Base-by-base conservation (phyloP, 2,329 filamentous ascomycete genomes). In the Knoxdaviesia capensis region DNA sequence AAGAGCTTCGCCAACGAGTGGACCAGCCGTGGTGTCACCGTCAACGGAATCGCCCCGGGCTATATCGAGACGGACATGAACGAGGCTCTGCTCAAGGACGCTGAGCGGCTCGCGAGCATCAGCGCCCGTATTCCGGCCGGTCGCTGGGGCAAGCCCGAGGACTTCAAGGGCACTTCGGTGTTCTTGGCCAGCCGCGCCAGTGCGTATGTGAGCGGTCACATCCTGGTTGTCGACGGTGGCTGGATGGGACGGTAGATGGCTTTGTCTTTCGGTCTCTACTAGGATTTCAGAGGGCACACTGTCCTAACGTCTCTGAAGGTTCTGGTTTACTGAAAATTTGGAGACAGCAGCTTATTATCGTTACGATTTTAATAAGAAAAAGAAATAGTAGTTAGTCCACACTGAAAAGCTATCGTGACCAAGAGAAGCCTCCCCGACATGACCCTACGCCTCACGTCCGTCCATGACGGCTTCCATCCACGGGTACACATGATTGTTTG, bases 11-110 rank as follows among this genome's bases (percentile, higher is more conserved):
- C 77, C 39, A 94, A 94, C 55, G 83, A 92, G 61, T 94, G 86
- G 86, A 74, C 77, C 0, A 58, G 65, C n/a, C 70, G 75, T 52
- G 85, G 85, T 2, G 69, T 94, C 47, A 83, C 71, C 1, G 85
- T 94, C 36, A 94, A 94, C 57, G 83, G 80, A 6, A 83, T 94
- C 53, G 85, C 86, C 2, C 86, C 86, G 0, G 86, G 86, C 0
- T 94, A 94, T 58, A 83, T 93, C 51, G 81, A 73, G 40, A 94
- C 86, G n/a, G 86, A 94, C 46, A 94, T 94, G 87, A 94, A 94
- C 56, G 70, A 68, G 49, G 86, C 85, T 3, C 59, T 94, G 53
- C 72, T 93, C 37, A 71, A 77, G 41, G 77, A 94, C 57, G 59
- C 70, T 51, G 71, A 69, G 49, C 64, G 86, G 34, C 68, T 80